Evolutionary conservation across 1,284 basidiomycete genomes (phyloP), one percentile per base, ranked within the genome.

Genomic region (Grifola frondosa): DNA sequence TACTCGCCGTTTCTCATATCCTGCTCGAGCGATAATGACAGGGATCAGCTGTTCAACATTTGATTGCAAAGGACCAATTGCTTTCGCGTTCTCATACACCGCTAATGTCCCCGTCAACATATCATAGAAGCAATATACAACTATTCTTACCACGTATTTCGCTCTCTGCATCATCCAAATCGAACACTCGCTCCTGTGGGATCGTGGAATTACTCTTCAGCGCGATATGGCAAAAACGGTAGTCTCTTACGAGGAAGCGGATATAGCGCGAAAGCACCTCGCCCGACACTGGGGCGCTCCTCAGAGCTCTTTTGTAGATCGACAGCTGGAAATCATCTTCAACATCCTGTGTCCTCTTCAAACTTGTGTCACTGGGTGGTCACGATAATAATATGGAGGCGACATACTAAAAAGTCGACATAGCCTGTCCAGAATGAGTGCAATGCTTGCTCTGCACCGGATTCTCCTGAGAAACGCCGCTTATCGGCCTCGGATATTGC

Each of bases 241-340:
- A n/a, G n/a, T n/a, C n/a, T 21, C 50, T 48, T 38, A 85, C 88
- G 62, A 86, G 52, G 53, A 77, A 75, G 35, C 85, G 77, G 16
- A 91, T 76, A 58, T 88, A 87, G 23, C 78, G 70, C 3, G 84
- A 79, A 83, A 87, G 89, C 7, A 88, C 67, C 53, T 82, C 78
- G 12, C 84, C 86, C 20, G 73, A 84, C 11, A 70, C 75, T 20
- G 88, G 88, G 0, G 83, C 75, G 55, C 84, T 86, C 46, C 84
- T 73, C 16, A 77, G 60, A 12, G 84, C 85, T 30, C 85, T 71
- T 42, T 65, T 67, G 21, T 77, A 68, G 5, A 70, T 60, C n/a
- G 58, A 54, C 24, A 68, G 49, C 48, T 81, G 69, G 13, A 61
- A 56, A 3, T 71, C 68, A 17, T 64, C 62, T 23, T 70, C 74